Evolutionary conservation across 2,329 filamentous ascomycete genomes (phyloP), one percentile per base, ranked within the genome.

Genomic region (Onygenales sp.): DNA sequence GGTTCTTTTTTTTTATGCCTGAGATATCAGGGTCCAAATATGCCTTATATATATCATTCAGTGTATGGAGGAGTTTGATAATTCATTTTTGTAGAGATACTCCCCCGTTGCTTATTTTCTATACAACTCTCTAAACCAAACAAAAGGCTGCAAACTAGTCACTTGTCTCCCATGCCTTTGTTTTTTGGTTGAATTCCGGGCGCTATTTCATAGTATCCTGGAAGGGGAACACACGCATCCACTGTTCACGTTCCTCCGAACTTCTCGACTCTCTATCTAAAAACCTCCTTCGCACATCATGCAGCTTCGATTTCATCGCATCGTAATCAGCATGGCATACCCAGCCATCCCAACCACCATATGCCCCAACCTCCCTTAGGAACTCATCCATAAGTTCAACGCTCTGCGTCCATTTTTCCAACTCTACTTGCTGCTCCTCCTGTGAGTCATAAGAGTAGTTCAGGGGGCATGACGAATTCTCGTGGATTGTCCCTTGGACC

Each of bases 341-440:
- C 45, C 35, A 43, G 6, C 48, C 48, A 43, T 50, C 39, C 36
- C 36, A 42, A 4, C 48, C 48, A 39, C 39, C 39, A 43, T 31
- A 50, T 11, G 27, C 48, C 27, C 48, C 48, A 4, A 50, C 27
- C 14, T 41, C 48, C 11, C 27, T 8, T 21, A 50, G n/a, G 17
- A 41, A 21, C 27, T 42, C 21, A 10, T 43, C 48, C 48, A 50
- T 50, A 27, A 42, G 48, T 5, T 50, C 48, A 42, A 50, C 48
- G 5, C 36, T 33, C 2, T 41, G 27, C 13, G 31, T 13, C 36
- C 48, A 50, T 27, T 39, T 41, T 41, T 32, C 48, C 17, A 13
- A 17, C 17, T 50, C 48, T 9, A 13, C 35, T 14, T 27, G 35
- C 7, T 50, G 48, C 10, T 13, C 21, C 13, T 42, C 39, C 10